Conservation (phyloP, 805 yeast genomes). For the Candida loeiensis region DNA sequence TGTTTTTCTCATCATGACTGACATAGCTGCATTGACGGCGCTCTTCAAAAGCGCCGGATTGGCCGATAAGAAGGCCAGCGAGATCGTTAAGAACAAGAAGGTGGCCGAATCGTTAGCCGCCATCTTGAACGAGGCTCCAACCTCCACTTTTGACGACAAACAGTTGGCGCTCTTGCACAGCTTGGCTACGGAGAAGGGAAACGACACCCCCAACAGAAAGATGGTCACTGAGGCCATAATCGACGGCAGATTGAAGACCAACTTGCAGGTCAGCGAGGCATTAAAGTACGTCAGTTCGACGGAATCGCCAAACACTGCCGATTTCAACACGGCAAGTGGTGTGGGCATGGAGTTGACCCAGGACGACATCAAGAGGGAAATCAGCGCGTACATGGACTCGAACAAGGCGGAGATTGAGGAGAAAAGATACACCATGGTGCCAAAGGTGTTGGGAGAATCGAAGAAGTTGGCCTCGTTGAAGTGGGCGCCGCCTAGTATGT, state of each 20-base stretch:
- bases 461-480: slow-evolving; percentile 72
- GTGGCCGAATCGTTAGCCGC: slow-evolving; percentile 67
- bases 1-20: slow-evolving; percentile 1
- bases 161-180: slow-evolving; percentile 67
- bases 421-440: slow-evolving; percentile 79
- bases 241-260: slow-evolving; percentile 59
- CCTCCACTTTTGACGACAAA: slow-evolving; percentile 49
- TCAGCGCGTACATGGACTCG: slow-evolving; percentile 55
- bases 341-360: slow-evolving; percentile 73
- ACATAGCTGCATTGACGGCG: slow-evolving; percentile 25
- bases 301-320: slow-evolving; percentile 42
- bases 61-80: slow-evolving; percentile 70
- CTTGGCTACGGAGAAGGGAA: slow-evolving; percentile 71
- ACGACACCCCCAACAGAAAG: slow-evolving; percentile 45
- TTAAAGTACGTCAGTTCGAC: slow-evolving; percentile 63
- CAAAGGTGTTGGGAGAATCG: slow-evolving; percentile 71
- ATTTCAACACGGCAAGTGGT: slow-evolving; percentile 62
- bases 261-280: slow-evolving; percentile 77
- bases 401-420: slow-evolving; percentile 57
- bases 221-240: slow-evolving; percentile 59
- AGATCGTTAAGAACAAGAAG: slow-evolving; percentile 80
- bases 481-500: slow-evolving; percentile 87
- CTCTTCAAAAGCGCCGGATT: slow-evolving; percentile 55
- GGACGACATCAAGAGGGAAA: slow-evolving; percentile 57
- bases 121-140: slow-evolving; percentile 46